Percentiles rank a stretch among this genome's conserved stretches.
Conservation (phyloP, 176 grass and related monocot genomes). For the Avena atlantica region DNA sequence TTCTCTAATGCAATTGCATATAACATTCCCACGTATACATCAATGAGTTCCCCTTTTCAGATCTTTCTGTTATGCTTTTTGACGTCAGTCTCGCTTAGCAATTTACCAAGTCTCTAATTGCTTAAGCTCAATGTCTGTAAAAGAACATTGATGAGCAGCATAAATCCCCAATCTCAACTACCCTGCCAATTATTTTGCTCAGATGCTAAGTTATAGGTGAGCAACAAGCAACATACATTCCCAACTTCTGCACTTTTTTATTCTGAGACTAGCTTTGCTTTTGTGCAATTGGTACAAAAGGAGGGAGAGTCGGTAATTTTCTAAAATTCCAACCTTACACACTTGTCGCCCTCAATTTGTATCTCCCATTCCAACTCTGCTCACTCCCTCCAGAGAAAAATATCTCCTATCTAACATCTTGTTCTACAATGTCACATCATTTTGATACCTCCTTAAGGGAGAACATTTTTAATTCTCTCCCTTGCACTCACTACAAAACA, state of each 20-base stretch:
- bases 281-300: slow-evolving; percentile 27
- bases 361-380: slow-evolving; percentile 41
- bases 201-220: neutral
- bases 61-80: neutral
- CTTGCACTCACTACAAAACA: slow-evolving; percentile 35
- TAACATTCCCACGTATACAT: neutral
- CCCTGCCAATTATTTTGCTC: too few relatives aligned
- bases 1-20: neutral
- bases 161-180: neutral
- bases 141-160: neutral
- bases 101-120: neutral
- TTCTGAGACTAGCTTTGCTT: slow-evolving; percentile 10
- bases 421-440: slow-evolving; percentile 36
- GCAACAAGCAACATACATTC: neutral
- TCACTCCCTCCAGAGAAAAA: slow-evolving; percentile 29
- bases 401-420: slow-evolving; percentile 35
- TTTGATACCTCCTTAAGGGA: slow-evolving; percentile 31
- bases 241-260: slow-evolving; percentile 12
- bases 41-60: neutral
- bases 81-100: neutral
- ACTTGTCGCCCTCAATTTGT: slow-evolving; percentile 13
- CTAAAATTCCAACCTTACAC: slow-evolving; percentile 30
- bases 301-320: neutral
- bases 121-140: neutral
- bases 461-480: slow-evolving; percentile 22